Evolutionary conservation across 2,329 filamentous ascomycete species (phyloP), one percentile per base, ranked within the genome.

Genomic region (Colletotrichum shisoi): DNA sequence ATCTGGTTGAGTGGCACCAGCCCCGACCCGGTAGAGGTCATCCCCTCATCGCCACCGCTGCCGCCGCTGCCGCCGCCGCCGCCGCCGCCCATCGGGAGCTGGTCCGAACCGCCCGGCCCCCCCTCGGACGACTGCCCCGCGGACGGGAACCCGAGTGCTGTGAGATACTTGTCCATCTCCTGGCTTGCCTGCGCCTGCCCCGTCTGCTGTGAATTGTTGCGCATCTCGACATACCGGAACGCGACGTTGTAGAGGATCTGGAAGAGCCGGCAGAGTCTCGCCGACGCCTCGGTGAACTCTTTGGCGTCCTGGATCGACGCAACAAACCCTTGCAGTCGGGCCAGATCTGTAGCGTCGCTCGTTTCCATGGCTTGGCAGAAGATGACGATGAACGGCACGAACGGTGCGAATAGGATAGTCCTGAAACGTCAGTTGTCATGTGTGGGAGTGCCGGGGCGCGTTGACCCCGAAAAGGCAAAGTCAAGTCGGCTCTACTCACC

Each of bases 161-260:
- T 80, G 0, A 87, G 78, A 65, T 86, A 85, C 0, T 79, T 77
- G 69, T 85, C 83, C 62, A 85, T 83, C 48, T 81, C 79, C 69
- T 66, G 75, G 24, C 57, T 67, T 13, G 63, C 74, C 63, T 79
- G 70, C 77, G 79, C 74, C 67, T 76, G 72, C 53, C 71, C 71
- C 24, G 73, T 75, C 7, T 71, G 71, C 7, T 72, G 72, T 3
- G 72, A 70, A 7, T 67, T 69, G 34, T 70, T 71, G 57, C 84
- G 85, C 2, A 85, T 83, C 71, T 88, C 84, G 17, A 88, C 78
- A 69, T 89, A 89, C 4, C 87, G 78, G 42, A 82, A 79, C 0
- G 86, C 86, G 8, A 89, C 83, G 42, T 80, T 85, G 69, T 84
- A 82, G 57, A 89, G 81, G 2, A 87, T 82, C 53, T 85, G 81